Evolutionary conservation across 306 rosid genomes (phyloP).

Genomic region (Clitoria ternatea): DNA sequence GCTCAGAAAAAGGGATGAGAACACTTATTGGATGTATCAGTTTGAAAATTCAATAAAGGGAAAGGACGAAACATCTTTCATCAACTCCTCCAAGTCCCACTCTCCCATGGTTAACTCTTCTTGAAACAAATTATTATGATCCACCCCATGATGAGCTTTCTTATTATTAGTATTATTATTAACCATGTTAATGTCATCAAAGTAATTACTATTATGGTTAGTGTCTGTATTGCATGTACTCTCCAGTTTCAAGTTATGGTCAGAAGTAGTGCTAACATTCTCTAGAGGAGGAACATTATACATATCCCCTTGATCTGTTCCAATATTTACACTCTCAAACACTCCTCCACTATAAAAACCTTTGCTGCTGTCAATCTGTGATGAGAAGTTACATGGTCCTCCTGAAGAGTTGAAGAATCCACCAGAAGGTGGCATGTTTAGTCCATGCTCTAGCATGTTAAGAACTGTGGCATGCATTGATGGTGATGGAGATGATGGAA

Average conservation of each 20-base stretch:
- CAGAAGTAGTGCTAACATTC: slow-evolving; percentile 38
- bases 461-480: slow-evolving; percentile 30
- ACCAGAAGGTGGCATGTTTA: slow-evolving; percentile 22
- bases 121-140: slow-evolving; percentile 45
- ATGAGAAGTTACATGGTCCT: slow-evolving; percentile 34
- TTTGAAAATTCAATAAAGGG: slow-evolving; percentile 60
- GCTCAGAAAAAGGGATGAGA: background rate
- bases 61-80: slow-evolving; percentile 80
- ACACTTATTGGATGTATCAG: slow-evolving; percentile 21
- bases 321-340: slow-evolving; percentile 36
- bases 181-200: slow-evolving; percentile 27
- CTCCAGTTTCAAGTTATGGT: slow-evolving; percentile 34
- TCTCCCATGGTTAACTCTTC: slow-evolving; percentile 49
- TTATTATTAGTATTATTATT: slow-evolving; percentile 21
- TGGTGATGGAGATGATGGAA: slow-evolving; percentile 39
- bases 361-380: slow-evolving; percentile 19
- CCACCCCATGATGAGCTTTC: slow-evolving; percentile 35
- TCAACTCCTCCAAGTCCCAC: slow-evolving; percentile 82
- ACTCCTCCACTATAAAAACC: slow-evolving; percentile 26
- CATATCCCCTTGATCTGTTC: slow-evolving; percentile 39
- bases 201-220: slow-evolving; percentile 18
- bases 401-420: slow-evolving; percentile 36
- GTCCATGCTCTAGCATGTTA: slow-evolving; percentile 27
- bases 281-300: slow-evolving; percentile 66
- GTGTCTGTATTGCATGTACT: slow-evolving; percentile 5